Base-by-base conservation (phyloP, 1,139 yeast species). In the Candida sojae region DNA sequence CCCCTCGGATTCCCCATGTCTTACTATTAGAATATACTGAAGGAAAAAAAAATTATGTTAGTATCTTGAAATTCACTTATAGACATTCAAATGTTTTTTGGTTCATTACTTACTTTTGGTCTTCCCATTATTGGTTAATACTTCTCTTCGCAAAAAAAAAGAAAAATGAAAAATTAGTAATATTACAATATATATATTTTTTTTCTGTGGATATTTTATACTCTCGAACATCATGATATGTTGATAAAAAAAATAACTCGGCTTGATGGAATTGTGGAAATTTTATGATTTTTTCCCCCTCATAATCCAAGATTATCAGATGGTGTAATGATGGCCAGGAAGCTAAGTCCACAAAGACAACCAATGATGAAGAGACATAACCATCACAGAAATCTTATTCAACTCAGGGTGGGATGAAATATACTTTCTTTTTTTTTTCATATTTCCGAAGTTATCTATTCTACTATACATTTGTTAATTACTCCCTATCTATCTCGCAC, bases 1-100 rank as follows among this genome's bases (percentile, higher is more conserved):
- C 11, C 96, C 95, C 60, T 88, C 96, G 3, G 93, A 85, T 62
- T 91, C 97, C 32, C 97, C 97, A 63, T 91, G 97, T 57, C 97
- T 82, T 10, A 91, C 84, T 28, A 91, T 73, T 43, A 91, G 70
- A 37, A 91, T 89, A 41, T 90, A 77, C 87, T 84, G 21, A 17
- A 17, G 21, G 3, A 17, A 17, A 17, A 17, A 17, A 17, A 17
- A 17, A 17, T 17, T 17, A 17, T 17, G 39, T 36, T 36, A 36
- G 39, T 36, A 36, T 36, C 29, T 3, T 26, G 9, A 26, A 26
- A 5, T 4, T 3, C 2, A 6, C 29, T 26, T 26, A 6, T 26
- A 26, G 3, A 17, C 21, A 2, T 17, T 17, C 21, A 17, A 17
- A 17, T 2, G 21, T 17, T 3, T 17, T 17, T 17, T 11, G 13